These are phyloP conservation scores for Alternaria sp. DNA, from an alignment of 2,329 filamentous ascomycete species.

Conservation along the genomic window DNA sequence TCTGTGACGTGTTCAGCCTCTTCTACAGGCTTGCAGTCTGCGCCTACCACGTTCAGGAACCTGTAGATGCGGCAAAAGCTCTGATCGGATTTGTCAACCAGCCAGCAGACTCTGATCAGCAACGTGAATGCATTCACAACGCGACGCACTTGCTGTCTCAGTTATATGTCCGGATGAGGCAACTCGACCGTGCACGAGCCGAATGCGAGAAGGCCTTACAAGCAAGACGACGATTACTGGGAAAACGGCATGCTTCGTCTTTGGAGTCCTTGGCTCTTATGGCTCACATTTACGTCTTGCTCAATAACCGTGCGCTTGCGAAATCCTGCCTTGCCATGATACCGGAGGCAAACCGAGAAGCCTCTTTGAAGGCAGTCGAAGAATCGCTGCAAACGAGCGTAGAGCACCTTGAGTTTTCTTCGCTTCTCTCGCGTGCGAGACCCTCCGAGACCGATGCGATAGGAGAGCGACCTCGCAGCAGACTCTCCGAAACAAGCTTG, in stretches of 20 bases:
- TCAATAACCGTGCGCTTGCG: conserved; percentile 27
- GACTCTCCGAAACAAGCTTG: conserved; percentile 2
- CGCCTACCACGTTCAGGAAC: conserved; percentile 29
- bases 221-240: conserved; percentile 29
- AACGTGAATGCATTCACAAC: conserved; percentile 22
- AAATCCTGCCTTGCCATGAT: conserved; percentile 31
- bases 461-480: background rate
- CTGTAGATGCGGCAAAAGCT: conserved; percentile 25
- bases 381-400: conserved; percentile 18
- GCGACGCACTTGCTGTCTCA: conserved; percentile 34
- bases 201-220: conserved; percentile 37
- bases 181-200: conserved; percentile 27
- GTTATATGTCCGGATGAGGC: conserved; percentile 26
- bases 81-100: conserved; percentile 26
- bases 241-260: conserved; percentile 30
- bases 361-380: conserved; percentile 19
- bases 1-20: conserved; percentile 32
- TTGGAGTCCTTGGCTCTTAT: conserved; percentile 38
- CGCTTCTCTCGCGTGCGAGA: conserved; percentile 13
- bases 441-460: background rate
- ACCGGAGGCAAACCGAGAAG: conserved; percentile 19
- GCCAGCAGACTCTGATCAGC: conserved; percentile 17
- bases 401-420: conserved; percentile 28
- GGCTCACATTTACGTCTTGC: conserved; percentile 32
- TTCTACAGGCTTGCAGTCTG: conserved; percentile 38